These are phyloP conservation scores for Plenodomus biglobosus DNA, from an alignment of 2,329 filamentous ascomycete species.

Conservation along the genomic window DNA sequence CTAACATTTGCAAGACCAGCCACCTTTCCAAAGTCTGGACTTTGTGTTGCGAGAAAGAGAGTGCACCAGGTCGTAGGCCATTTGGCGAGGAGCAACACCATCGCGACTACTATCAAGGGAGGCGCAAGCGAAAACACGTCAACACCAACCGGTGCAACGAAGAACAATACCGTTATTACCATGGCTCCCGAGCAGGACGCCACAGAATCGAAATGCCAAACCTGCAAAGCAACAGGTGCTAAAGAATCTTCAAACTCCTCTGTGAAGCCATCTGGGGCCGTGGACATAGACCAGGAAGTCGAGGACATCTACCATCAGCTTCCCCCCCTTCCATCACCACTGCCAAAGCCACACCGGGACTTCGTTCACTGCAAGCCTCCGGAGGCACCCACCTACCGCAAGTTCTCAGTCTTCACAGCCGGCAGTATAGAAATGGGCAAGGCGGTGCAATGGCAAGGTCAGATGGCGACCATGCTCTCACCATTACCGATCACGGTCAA, in stretches of 20 bases:
- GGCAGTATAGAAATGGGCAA: constrained; percentile 56
- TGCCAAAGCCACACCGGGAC: constrained; percentile 10
- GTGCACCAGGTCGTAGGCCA: constrained; percentile 7
- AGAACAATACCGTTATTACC: neutral
- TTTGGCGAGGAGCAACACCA: constrained; percentile 9
- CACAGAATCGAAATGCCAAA: constrained; percentile 3
- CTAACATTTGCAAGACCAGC: constrained; percentile 8
- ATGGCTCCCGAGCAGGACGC: constrained; percentile 3
- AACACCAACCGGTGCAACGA: neutral
- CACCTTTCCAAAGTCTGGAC: constrained; percentile 10
- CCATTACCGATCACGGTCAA: constrained; percentile 55
- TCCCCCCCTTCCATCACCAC: constrained; percentile 12
- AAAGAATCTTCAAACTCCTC: neutral
- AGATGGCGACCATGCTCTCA: constrained; percentile 47
- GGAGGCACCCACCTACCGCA: constrained; percentile 13
- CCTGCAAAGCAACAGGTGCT: constrained; percentile 8
- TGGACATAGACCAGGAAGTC: constrained; percentile 24
- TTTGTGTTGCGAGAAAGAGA: constrained; percentile 3
- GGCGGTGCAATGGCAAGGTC: constrained; percentile 56
- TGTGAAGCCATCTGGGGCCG: neutral
- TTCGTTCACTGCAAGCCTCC: constrained; percentile 24
- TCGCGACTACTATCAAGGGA: constrained; percentile 2
- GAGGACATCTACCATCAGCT: constrained; percentile 27
- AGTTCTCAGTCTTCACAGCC: constrained; percentile 58
- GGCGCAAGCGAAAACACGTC: constrained; percentile 2